Evolutionary conservation across 208 protist genomes (phyloP).

Genomic region (Leishmania arabica): DNA sequence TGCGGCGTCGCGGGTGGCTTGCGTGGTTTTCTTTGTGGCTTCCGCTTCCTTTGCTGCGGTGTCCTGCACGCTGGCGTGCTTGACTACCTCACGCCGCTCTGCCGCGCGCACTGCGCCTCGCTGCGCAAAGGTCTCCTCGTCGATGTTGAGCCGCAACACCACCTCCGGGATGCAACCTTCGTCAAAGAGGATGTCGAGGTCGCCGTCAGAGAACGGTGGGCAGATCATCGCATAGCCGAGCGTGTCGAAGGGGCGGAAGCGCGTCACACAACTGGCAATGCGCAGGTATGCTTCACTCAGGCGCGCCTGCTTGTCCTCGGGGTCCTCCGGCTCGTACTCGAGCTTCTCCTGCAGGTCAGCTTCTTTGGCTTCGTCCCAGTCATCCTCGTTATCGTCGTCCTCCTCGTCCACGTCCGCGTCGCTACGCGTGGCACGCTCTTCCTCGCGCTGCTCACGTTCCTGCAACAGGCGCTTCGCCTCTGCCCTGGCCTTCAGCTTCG

Average conservation of each 20-base stretch:
- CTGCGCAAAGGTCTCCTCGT: slow-evolving; percentile 46
- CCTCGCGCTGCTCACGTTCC: slow-evolving; percentile 49
- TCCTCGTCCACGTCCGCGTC: slow-evolving; percentile 39
- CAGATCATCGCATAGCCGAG: slow-evolving; percentile 89
- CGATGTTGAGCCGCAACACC: slow-evolving; percentile 64
- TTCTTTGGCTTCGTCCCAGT: slow-evolving; percentile 73
- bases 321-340: slow-evolving; percentile 88
- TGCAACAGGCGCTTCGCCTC: slow-evolving; percentile 63
- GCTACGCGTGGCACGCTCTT: slow-evolving; percentile 36
- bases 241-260: slow-evolving; percentile 87
- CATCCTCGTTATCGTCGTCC: slow-evolving; percentile 52
- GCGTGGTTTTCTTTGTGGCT: slow-evolving; percentile 8
- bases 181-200: slow-evolving; percentile 75
- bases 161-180: slow-evolving; percentile 76
- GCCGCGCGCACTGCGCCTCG: slow-evolving; percentile 25
- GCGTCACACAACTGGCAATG: slow-evolving; percentile 80
- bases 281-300: slow-evolving; percentile 84
- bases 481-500: slow-evolving; percentile 36
- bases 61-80: background rate
- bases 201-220: slow-evolving; percentile 70
- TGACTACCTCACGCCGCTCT: slow-evolving; percentile 19
- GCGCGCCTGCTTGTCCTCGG: slow-evolving; percentile 76
- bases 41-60: background rate
- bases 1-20: slow-evolving; percentile 27
- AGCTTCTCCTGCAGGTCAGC: slow-evolving; percentile 62